Percentiles rank a stretch among this genome's conserved stretches.
Conservation (phyloP, 257 asterid species). For the Jaltomata sinuosa region DNA sequence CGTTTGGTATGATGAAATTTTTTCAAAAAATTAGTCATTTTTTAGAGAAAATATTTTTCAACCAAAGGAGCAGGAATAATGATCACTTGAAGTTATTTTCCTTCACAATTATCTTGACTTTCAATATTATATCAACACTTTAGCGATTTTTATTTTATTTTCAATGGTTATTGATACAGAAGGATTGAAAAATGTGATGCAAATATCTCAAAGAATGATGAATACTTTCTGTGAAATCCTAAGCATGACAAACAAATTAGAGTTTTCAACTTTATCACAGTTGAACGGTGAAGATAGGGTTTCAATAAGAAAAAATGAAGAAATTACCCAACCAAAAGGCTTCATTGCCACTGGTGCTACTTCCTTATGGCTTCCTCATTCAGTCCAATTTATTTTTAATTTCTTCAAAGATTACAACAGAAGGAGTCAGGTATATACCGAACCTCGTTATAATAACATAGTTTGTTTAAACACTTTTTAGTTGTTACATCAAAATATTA, state of each 20-base stretch:
- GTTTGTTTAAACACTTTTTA: not conserved
- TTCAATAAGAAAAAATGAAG: constrained; percentile 25
- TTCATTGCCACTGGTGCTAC: constrained; percentile 35
- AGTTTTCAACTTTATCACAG: constrained; percentile 26
- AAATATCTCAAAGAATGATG: constrained; percentile 63
- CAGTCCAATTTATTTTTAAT: constrained; percentile 28
- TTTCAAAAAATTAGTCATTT: no score
- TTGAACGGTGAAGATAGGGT: constrained; percentile 34
- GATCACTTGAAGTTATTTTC: no score
- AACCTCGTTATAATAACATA: not conserved
- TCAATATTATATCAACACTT: not conserved
- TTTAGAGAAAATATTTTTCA: not conserved
- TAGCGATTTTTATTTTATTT: not conserved
- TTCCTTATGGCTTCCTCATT: constrained; percentile 53
- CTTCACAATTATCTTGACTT: not conserved
- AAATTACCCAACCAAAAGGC: constrained; percentile 29
- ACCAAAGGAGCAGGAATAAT: not conserved
- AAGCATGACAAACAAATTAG: constrained; percentile 34
- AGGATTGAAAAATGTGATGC: constrained; percentile 38
- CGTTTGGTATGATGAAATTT: not conserved
- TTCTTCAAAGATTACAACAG: constrained; percentile 48
- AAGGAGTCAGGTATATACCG: constrained; percentile 32
- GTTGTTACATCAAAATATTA: not conserved
- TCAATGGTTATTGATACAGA: constrained; percentile 30
- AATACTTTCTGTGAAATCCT: constrained; percentile 36